These are phyloP conservation scores for Diaporthe longicolla DNA, from an alignment of 2,329 filamentous ascomycete species.

Conservation along the genomic window DNA sequence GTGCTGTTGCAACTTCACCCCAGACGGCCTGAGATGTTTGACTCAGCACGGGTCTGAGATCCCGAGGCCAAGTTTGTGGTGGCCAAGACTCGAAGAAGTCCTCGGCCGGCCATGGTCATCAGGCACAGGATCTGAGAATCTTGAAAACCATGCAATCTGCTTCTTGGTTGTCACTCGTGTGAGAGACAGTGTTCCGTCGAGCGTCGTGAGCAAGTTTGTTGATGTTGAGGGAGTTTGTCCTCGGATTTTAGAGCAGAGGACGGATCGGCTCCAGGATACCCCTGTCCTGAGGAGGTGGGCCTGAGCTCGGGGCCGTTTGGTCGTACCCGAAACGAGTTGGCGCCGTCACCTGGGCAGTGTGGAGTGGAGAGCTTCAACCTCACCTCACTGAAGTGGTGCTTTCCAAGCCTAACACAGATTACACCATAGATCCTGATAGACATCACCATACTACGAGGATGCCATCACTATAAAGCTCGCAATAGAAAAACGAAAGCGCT, in stretches of 20 bases:
- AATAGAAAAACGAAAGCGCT: background rate
- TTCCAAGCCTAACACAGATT: background rate
- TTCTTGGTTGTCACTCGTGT: no score
- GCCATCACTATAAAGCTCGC: background rate
- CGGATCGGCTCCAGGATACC: conserved; percentile 13
- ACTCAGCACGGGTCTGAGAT: background rate
- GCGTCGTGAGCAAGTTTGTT: background rate
- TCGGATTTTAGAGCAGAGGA: no score
- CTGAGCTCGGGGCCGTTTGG: conserved; percentile 12
- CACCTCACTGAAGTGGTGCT: background rate
- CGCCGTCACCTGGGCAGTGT: background rate
- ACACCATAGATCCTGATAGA: background rate
- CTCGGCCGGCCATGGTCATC: no score
- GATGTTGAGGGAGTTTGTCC: background rate
- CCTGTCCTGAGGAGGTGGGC: conserved; percentile 4
- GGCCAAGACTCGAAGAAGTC: background rate
- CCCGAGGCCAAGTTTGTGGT: background rate
- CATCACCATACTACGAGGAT: background rate
- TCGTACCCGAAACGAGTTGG: background rate
- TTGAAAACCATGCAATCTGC: no score
- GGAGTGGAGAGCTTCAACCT: conserved; percentile 28
- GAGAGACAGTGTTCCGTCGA: no score
- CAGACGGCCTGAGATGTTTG: conserved; percentile 3
- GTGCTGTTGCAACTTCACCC: background rate
- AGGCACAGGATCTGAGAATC: no score